Evolutionary conservation across 768 basidiomycete species (phyloP).

Genomic region (Rhodotorula babjevae): DNA sequence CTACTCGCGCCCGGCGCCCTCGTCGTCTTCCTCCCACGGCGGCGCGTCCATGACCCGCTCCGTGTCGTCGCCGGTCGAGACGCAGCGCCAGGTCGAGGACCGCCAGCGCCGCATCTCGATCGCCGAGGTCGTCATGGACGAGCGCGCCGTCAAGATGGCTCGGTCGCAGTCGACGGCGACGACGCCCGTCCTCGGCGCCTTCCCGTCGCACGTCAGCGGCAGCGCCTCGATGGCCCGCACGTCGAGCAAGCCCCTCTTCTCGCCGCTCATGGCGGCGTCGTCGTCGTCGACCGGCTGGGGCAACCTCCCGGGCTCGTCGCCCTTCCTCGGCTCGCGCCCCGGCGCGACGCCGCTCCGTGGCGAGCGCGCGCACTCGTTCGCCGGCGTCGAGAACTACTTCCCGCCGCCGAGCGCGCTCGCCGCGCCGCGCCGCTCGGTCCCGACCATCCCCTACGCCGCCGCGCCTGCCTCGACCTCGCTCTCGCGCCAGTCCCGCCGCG

Average conservation of each 20-base stretch:
- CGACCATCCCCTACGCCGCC: not conserved
- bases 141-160: constrained; percentile 23
- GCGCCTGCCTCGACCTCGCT: not conserved
- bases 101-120: constrained; percentile 17
- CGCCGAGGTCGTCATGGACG: constrained; percentile 25
- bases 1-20: constrained; percentile 1
- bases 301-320: not conserved
- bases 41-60: constrained; percentile 30
- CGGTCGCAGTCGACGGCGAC: constrained; percentile 20
- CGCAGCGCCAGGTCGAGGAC: constrained; percentile 22
- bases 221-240: constrained; percentile 1
- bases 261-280: constrained; percentile 4
- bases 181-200: not conserved
- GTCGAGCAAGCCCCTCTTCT: constrained; percentile 7
- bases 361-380: constrained; percentile 29
- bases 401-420: not conserved
- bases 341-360: constrained; percentile 10
- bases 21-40: not conserved
- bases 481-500: constrained; percentile 1
- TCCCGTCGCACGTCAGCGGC: not conserved
- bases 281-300: constrained; percentile 13
- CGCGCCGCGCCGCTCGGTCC: constrained; percentile 14
- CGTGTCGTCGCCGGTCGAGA: constrained; percentile 36
- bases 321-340: constrained; percentile 27
- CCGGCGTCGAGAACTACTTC: constrained; percentile 19